Conservation (phyloP, 129 eudicot species). For the Sambucus nigra region DNA sequence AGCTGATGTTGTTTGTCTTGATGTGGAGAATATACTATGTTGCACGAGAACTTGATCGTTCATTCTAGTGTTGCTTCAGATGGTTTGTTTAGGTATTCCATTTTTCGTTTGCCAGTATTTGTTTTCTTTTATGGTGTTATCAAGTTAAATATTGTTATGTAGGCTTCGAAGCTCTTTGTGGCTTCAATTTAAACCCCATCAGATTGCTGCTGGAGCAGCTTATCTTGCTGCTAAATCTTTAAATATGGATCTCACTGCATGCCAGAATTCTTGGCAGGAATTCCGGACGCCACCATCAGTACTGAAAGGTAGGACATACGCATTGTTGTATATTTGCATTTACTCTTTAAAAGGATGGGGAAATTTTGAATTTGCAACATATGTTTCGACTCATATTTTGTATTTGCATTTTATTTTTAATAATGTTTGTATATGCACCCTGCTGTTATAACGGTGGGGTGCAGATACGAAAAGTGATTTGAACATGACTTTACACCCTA, state of each 20-base stretch:
- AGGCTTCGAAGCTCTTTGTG: constrained; percentile 91
- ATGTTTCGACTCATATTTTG: no score
- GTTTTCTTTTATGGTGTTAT: not conserved
- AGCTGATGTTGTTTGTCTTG: constrained; percentile 18
- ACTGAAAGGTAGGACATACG: constrained; percentile 48
- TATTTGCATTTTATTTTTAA: no score
- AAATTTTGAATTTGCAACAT: no score
- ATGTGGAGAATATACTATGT: constrained; percentile 14
- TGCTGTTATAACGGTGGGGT: no score
- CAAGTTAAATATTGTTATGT: constrained; percentile 17
- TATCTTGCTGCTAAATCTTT: constrained; percentile 85
- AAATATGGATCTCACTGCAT: constrained; percentile 64
- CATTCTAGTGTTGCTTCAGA: constrained; percentile 20
- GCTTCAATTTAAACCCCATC: constrained; percentile 96
- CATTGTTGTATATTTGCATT: not conserved
- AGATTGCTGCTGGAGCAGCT: constrained; percentile 97
- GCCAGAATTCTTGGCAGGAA: constrained; percentile 65
- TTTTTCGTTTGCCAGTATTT: not conserved
- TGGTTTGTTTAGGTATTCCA: constrained; percentile 31
- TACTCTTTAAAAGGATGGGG: no score
- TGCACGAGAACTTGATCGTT: constrained; percentile 25
- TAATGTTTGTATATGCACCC: no score
- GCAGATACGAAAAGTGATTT: no score
- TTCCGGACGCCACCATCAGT: constrained; percentile 72
- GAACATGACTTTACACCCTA: no score